Evolutionary conservation across 106 monocot species (phyloP).

Genomic region (Platanthera zijinensis): DNA sequence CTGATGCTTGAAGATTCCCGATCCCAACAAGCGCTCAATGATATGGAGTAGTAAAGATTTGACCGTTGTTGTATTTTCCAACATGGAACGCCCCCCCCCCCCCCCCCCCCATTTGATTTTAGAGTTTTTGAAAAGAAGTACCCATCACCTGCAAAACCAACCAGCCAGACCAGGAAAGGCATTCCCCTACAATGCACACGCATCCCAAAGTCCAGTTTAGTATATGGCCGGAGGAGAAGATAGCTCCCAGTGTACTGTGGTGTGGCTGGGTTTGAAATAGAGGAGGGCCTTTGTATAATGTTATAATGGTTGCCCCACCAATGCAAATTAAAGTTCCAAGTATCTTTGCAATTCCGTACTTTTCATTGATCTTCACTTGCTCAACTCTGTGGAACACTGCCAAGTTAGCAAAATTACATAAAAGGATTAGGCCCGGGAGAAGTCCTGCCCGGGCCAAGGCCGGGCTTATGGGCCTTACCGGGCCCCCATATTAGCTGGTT

Average conservation of each 20-base stretch:
- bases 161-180: conserved; percentile 69
- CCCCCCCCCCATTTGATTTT: too few relatives aligned
- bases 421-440: neutral
- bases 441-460: too few relatives aligned
- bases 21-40: too few relatives aligned
- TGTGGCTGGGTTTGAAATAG: neutral
- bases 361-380: conserved; percentile 41
- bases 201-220: conserved; percentile 61
- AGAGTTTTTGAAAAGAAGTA: too few relatives aligned
- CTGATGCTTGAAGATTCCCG: too few relatives aligned
- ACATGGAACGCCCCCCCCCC: too few relatives aligned
- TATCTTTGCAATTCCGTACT: conserved; percentile 48
- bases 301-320: conserved; percentile 22
- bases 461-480: too few relatives aligned
- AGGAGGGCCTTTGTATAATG: conserved; percentile 55
- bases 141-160: conserved; percentile 45
- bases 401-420: neutral
- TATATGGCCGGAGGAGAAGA: conserved; percentile 8
- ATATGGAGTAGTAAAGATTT: too few relatives aligned
- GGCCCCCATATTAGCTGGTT: too few relatives aligned
- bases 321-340: conserved; percentile 23
- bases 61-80: too few relatives aligned
- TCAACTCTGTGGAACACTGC: conserved; percentile 29
- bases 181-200: conserved; percentile 47
- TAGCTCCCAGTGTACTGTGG: neutral